Conservation (phyloP, 805 yeast genomes). For the Cyberlindnera petersonii region DNA sequence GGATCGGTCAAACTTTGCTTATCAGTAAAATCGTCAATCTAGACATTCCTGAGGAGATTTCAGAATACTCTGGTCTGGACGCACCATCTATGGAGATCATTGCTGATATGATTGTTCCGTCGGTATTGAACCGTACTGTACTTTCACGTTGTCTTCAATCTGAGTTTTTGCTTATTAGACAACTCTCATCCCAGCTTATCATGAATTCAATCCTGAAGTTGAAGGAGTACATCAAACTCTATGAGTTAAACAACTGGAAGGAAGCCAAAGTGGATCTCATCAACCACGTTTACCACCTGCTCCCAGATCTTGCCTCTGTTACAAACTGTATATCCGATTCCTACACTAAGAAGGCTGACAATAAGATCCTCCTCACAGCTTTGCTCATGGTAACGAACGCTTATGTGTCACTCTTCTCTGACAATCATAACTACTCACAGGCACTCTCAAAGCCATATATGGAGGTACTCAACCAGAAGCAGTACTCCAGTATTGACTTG, state of each 20-base stretch:
- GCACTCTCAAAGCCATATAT: constrained; percentile 32
- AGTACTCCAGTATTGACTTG: constrained; percentile 50
- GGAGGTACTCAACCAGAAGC: constrained; percentile 31
- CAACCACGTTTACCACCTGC: constrained; percentile 29
- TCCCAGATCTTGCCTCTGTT: constrained; percentile 52
- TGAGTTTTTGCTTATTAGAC: constrained; percentile 51
- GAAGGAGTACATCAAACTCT: constrained; percentile 35
- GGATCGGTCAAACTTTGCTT: constrained; percentile 71
- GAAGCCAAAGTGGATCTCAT: constrained; percentile 33
- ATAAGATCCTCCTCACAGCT: constrained; percentile 46
- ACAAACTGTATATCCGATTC: constrained; percentile 41
- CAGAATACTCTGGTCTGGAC: constrained; percentile 21
- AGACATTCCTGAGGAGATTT: constrained; percentile 45
- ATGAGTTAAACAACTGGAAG: constrained; percentile 39
- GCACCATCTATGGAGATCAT: constrained; percentile 37
- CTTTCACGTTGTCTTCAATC: constrained; percentile 56
- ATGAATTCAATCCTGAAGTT: constrained; percentile 52
- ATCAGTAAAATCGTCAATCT: constrained; percentile 55
- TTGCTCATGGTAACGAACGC: constrained; percentile 40
- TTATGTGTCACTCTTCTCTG: constrained; percentile 38
- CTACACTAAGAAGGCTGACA: constrained; percentile 32
- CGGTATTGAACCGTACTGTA: constrained; percentile 54
- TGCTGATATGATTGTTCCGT: constrained; percentile 59
- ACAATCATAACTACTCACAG: constrained; percentile 29
- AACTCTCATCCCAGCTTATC: constrained; percentile 59